phyloP scores from a whole-genome alignment of 169 alveolate genomes.

The Eimeria sp. region DNA sequence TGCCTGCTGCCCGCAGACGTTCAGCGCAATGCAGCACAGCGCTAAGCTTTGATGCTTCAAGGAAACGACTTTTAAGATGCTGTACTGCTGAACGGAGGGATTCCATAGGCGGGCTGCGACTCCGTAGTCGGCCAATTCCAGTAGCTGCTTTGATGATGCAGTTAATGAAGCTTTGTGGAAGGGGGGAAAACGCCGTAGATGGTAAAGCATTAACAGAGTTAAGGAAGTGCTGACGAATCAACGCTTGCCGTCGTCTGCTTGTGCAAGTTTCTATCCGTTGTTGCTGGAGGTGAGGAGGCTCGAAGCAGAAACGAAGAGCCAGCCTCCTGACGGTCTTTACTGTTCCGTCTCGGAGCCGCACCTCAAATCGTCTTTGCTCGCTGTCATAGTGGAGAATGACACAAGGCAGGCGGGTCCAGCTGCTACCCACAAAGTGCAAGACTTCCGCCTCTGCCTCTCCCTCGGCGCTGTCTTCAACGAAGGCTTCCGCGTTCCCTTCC shows the following conservation, averaged over 20 bases:
- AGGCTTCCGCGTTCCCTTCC: not conserved
- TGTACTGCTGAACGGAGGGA: constrained; percentile 21
- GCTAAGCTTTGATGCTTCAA: constrained; percentile 51
- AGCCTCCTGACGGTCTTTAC: constrained; percentile 55
- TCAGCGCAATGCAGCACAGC: constrained; percentile 60
- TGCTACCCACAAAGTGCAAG: constrained; percentile 64
- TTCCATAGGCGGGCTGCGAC: not conserved
- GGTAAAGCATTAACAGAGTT: constrained; percentile 47
- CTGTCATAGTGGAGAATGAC: constrained; percentile 24
- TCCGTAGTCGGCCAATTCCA: constrained; percentile 35
- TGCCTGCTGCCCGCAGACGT: constrained; percentile 30
- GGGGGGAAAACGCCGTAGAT: constrained; percentile 62
- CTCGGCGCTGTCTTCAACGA: not conserved
- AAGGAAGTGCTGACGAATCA: constrained; percentile 55
- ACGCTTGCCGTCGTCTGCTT: constrained; percentile 54
- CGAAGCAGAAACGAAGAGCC: constrained; percentile 63
- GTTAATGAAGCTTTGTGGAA: constrained; percentile 1
- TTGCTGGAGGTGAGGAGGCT: constrained; percentile 54
- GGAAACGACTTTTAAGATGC: constrained; percentile 39
- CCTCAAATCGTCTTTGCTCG: constrained; percentile 24
- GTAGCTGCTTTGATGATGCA: constrained; percentile 53
- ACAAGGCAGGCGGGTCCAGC: constrained; percentile 65
- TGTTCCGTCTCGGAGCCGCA: constrained; percentile 69
- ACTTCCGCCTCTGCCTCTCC: constrained; percentile 71
- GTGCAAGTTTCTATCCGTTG: constrained; percentile 54